A percentile compares a stretch with the other conserved stretches of the same genome.
These are phyloP conservation scores for Lotus japonicus DNA, from an alignment of 306 rosid species.

Conservation along the genomic window DNA sequence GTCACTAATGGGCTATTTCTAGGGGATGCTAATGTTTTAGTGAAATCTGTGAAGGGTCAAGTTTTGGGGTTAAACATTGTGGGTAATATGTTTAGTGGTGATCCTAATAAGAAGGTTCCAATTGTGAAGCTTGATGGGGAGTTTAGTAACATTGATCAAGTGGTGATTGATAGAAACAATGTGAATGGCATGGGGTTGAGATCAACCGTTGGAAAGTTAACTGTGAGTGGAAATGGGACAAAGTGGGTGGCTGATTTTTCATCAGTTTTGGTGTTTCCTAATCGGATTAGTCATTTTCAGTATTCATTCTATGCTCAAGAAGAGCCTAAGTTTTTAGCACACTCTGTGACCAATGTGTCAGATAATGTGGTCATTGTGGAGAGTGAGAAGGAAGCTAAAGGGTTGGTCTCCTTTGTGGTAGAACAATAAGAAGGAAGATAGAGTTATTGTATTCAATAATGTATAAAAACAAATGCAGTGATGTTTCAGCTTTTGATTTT, in stretches of 20 bases:
- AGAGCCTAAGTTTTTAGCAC: conserved; percentile 38
- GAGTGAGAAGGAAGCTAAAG: conserved; percentile 33
- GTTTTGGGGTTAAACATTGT: conserved; percentile 53
- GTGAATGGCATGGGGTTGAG: conserved; percentile 50
- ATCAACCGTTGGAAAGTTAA: conserved; percentile 52
- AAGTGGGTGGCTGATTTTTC: conserved; percentile 64
- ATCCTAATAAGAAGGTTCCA: conserved; percentile 35
- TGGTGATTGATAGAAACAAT: conserved; percentile 56
- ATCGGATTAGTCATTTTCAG: conserved; percentile 42
- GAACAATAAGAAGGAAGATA: conserved; percentile 26
- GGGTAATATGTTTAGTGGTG: conserved; percentile 53
- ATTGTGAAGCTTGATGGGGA: conserved; percentile 50
- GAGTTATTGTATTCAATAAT: neutral
- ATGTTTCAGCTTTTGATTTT: neutral
- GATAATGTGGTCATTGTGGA: conserved; percentile 42
- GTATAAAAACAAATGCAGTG: neutral
- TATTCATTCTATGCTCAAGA: conserved; percentile 41
- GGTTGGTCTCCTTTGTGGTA: conserved; percentile 23
- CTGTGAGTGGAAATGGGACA: conserved; percentile 37
- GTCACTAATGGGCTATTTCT: conserved; percentile 60
- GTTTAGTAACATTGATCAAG: conserved; percentile 48
- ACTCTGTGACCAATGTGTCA: conserved; percentile 46
- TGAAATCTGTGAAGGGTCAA: conserved; percentile 47
- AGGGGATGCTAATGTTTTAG: conserved; percentile 51
- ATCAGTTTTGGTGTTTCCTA: conserved; percentile 41